phyloP scores from a whole-genome alignment of 2,329 filamentous ascomycete genomes.

The Albophoma yamanashiensis region DNA sequence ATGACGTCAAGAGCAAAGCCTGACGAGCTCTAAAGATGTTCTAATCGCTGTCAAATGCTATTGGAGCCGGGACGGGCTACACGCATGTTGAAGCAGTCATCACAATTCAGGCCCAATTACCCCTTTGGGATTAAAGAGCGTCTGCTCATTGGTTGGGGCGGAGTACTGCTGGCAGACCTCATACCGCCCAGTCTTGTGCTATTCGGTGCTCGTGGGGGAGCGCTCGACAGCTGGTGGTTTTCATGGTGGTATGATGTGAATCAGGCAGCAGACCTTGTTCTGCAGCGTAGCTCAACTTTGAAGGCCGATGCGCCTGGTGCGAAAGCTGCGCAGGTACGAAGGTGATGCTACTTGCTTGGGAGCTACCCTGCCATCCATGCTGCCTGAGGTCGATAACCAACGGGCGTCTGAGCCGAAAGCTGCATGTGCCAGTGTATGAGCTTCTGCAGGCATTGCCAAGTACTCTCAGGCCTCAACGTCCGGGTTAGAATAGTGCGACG shows the following conservation, averaged over 20 bases:
- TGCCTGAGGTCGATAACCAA: background rate
- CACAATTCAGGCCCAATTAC: background rate
- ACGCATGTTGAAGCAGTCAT: background rate
- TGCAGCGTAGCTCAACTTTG: background rate
- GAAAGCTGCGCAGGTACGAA: background rate
- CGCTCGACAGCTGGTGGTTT: too few species aligned
- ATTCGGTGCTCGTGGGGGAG: too few species aligned
- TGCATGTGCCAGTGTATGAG: background rate
- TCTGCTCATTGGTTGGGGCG: background rate
- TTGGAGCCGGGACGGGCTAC: background rate
- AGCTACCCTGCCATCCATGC: background rate
- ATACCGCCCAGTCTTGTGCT: too few species aligned
- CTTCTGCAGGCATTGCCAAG: background rate
- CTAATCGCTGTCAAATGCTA: background rate
- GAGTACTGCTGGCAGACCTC: background rate
- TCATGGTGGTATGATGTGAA: background rate
- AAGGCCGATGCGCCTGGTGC: background rate
- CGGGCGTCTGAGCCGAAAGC: background rate
- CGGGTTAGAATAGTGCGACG: too few species aligned
- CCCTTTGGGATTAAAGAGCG: background rate
- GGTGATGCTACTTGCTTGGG: background rate
- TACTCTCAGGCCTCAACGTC: too few species aligned
- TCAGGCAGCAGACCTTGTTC: background rate
- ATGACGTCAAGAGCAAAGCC: background rate
- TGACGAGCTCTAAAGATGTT: background rate